Evolutionary conservation across 148 eudicot genomes (phyloP).

Genomic region (Camellia lanceoleosa): DNA sequence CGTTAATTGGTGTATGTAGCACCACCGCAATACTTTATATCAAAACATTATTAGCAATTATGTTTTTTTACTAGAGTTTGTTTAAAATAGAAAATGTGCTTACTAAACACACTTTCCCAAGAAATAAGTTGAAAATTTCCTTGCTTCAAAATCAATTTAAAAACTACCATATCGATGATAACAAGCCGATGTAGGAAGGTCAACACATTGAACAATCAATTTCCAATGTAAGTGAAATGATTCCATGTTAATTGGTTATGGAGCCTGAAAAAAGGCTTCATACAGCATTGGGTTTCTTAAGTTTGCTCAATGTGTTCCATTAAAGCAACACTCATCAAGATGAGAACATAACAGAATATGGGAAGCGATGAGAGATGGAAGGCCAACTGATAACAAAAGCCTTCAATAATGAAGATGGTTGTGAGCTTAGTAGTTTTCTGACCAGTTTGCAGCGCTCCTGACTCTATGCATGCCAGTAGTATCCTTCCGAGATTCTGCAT

Average conservation of each 20-base stretch:
- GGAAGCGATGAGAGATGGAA: not conserved
- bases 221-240: not conserved
- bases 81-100: too few species aligned
- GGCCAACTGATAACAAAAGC: not conserved
- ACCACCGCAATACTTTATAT: too few species aligned
- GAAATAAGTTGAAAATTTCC: too few species aligned
- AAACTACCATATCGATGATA: too few species aligned
- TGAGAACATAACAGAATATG: not conserved
- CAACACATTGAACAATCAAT: too few species aligned
- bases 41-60: too few species aligned
- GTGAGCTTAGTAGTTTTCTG: slow-evolving; percentile 49
- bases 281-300: not conserved
- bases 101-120: too few species aligned
- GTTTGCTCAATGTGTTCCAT: not conserved
- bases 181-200: too few species aligned
- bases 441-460: slow-evolving; percentile 86
- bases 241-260: not conserved
- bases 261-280: not conserved
- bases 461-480: slow-evolving; percentile 70
- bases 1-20: too few species aligned
- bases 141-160: too few species aligned
- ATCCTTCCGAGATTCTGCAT: slow-evolving; percentile 49
- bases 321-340: not conserved
- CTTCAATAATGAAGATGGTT: not conserved
- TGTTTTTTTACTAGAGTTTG: too few species aligned